phyloP scores from a whole-genome alignment of 495 filamentous ascomycete species.

The Lineolata rhizophorae region DNA sequence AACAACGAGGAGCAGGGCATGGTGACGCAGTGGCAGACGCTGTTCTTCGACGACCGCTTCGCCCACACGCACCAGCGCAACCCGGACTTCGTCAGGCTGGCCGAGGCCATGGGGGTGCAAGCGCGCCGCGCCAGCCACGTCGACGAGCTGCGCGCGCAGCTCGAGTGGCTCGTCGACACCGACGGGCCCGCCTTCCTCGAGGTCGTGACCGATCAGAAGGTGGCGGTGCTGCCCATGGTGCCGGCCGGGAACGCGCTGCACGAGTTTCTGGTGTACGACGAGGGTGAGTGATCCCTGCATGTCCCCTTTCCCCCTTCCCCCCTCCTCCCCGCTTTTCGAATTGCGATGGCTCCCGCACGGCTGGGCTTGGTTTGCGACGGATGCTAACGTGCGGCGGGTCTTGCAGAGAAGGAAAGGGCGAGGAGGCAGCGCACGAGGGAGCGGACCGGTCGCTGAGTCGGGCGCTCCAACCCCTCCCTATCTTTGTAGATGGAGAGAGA shows the following conservation, averaged over 20 bases:
- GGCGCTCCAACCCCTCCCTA: too few relatives aligned
- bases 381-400: slow-evolving; percentile 1
- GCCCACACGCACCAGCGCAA: slow-evolving; percentile 82
- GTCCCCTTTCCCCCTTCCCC: too few relatives aligned
- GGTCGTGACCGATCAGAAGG: slow-evolving; percentile 48
- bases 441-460: neutral
- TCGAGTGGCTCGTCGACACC: slow-evolving; percentile 71
- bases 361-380: too few relatives aligned
- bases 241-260: slow-evolving; percentile 68
- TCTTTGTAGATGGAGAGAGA: too few relatives aligned
- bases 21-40: slow-evolving; percentile 89
- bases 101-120: slow-evolving; percentile 30
- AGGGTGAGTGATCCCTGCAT: slow-evolving; percentile 26
- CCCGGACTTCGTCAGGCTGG: slow-evolving; percentile 78
- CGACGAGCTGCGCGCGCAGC: slow-evolving; percentile 49
- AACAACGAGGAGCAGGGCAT: slow-evolving; percentile 97
- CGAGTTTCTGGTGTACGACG: slow-evolving; percentile 84
- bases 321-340: too few relatives aligned
- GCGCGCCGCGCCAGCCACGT: slow-evolving; percentile 50
- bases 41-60: slow-evolving; percentile 86
- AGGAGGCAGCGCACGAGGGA: neutral
- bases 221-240: slow-evolving; percentile 97
- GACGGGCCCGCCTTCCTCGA: slow-evolving; percentile 24
- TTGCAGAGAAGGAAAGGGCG: slow-evolving; percentile 1
- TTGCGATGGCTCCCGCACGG: too few relatives aligned